Base-by-base conservation (phyloP, 768 basidiomycete species). In the Leccinum aurantiacum region DNA sequence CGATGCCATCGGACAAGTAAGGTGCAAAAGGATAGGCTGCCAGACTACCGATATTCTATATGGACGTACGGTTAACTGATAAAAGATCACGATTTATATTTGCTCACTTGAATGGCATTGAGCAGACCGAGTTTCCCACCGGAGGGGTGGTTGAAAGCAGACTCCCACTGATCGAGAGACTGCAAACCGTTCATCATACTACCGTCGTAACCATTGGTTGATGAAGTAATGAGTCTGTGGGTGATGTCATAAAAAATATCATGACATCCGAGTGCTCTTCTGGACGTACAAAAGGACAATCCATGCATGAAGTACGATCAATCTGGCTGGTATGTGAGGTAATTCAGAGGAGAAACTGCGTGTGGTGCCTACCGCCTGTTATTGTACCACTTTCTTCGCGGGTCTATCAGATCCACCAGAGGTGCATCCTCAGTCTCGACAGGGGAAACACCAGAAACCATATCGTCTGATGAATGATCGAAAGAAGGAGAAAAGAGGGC, bases 121-220 rank as follows among this genome's bases (percentile, higher is more conserved):
- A 19, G n/a, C 41, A 44, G n/a, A 44, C 41, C 41, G n/a, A 44
- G 41, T n/a, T 44, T 44, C 9, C 41, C 41, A 2, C 41, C 41
- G 19, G 41, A 44, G 41, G 90, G 89, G 56, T 76, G n/a, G 58
- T 78, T 62, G 72, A 92, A 91, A 68, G 84, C 87, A 9, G 61
- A 49, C 49, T 78, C 71, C 90, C 90, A 92, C 64, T 86, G 82
- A 19, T 67, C 57, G 60, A 91, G 77, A 51, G 83, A 82, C 73
- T 92, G 90, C 46, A 92, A 78, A 71, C 87, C 87, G 74, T 91
- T 90, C 88, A 90, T 88, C 84, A 90, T 84, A 70, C 83, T 85
- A 60, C 87, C 87, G 66, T 90, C 89, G 69, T 86, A 90, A 55
- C 89, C 89, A 70, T 85, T 88, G 44, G 85, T 88, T 14, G 86